phyloP scores from a whole-genome alignment of 805 yeast genomes.

The Yarrowia osloensis region DNA sequence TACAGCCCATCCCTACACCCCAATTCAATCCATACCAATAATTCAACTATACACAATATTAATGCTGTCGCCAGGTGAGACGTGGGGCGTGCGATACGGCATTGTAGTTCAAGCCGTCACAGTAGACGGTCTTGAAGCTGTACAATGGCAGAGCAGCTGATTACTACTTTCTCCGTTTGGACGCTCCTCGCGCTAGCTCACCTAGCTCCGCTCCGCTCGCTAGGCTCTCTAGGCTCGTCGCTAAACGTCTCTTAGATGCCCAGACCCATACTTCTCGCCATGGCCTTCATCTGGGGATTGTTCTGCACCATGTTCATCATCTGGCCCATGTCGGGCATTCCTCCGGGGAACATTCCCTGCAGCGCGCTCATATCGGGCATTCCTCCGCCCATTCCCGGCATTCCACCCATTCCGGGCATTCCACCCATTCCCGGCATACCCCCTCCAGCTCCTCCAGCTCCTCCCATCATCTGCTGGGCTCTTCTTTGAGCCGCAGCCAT shows the following conservation, averaged over 20 bases:
- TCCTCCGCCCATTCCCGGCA: slow-evolving; percentile 56
- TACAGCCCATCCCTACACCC: not conserved
- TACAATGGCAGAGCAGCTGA: too few relatives aligned
- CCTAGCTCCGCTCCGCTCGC: not conserved
- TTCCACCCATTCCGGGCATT: slow-evolving; percentile 54
- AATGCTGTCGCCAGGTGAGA: too few relatives aligned
- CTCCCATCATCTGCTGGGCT: slow-evolving; percentile 52
- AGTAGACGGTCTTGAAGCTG: too few relatives aligned
- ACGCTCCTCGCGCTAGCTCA: not conserved
- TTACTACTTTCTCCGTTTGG: too few relatives aligned
- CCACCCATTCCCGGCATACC: slow-evolving; percentile 55
- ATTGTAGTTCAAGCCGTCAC: too few relatives aligned
- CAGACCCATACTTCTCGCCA: slow-evolving; percentile 37
- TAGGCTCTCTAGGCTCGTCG: not conserved
- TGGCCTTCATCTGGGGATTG: slow-evolving; percentile 52
- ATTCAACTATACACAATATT: slow-evolving; percentile 16
- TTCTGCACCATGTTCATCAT: slow-evolving; percentile 60
- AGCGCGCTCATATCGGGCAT: slow-evolving; percentile 44
- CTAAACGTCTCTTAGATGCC: not conserved
- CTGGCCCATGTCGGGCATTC: slow-evolving; percentile 68
- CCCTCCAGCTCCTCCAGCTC: slow-evolving; percentile 42
- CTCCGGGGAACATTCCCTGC: slow-evolving; percentile 44
- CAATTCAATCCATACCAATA: not conserved
- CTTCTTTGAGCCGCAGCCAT: slow-evolving; percentile 53
- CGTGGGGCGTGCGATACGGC: too few relatives aligned